Evolutionary conservation across 805 yeast species (phyloP).

Genomic region (Candida fluviatilis): DNA sequence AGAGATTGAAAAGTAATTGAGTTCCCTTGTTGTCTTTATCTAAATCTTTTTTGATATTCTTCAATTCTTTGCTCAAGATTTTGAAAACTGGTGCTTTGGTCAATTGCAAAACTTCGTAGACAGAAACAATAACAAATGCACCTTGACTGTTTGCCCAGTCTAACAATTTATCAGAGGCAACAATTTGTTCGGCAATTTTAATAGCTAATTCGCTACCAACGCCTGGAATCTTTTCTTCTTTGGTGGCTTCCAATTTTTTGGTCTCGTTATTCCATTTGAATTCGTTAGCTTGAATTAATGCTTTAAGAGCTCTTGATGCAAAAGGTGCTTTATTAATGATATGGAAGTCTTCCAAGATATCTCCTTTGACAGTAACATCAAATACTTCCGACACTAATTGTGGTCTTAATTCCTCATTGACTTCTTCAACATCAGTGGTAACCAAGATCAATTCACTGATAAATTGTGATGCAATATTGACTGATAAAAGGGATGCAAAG

Average conservation of each 20-base stretch:
- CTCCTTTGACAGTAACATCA: slow-evolving; percentile 56
- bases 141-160: slow-evolving; percentile 68
- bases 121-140: slow-evolving; percentile 76
- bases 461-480: slow-evolving; percentile 80
- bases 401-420: slow-evolving; percentile 36
- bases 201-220: slow-evolving; percentile 59
- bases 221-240: slow-evolving; percentile 33
- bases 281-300: slow-evolving; percentile 80
- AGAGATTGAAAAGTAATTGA: slow-evolving; percentile 9
- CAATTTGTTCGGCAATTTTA: slow-evolving; percentile 49
- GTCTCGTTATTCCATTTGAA: slow-evolving; percentile 57
- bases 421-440: slow-evolving; percentile 31
- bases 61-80: slow-evolving; percentile 50
- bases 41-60: slow-evolving; percentile 43
- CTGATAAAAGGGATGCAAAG: slow-evolving; percentile 48
- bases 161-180: slow-evolving; percentile 41
- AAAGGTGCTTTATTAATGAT: slow-evolving; percentile 64
- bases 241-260: slow-evolving; percentile 43
- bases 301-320: slow-evolving; percentile 67
- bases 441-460: slow-evolving; percentile 65
- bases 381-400: slow-evolving; percentile 54
- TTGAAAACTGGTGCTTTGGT: slow-evolving; percentile 35
- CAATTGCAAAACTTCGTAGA: slow-evolving; percentile 61
- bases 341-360: slow-evolving; percentile 62
- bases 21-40: slow-evolving; percentile 59